Base-by-base conservation (phyloP, 148 eudicot genomes). In the Rhododendron simsii region DNA sequence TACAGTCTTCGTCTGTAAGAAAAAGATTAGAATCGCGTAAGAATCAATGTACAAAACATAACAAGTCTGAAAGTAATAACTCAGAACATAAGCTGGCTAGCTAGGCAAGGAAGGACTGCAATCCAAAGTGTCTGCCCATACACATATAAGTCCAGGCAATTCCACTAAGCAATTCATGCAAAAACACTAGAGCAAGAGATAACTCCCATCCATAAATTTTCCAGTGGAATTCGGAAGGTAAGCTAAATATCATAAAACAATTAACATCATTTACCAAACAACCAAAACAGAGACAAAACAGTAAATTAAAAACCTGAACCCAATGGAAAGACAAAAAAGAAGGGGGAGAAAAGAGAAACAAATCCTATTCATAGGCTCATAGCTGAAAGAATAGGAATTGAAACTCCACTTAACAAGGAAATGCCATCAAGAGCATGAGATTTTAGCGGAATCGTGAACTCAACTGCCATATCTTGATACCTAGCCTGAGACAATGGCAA, bases 1-100 rank as follows among this genome's bases (percentile, higher is more conserved):
- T 87, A 98, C 99, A 15, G 99, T 97, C 91, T 94, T 97, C 98
- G 94, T 94, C 99, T 97, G 98, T 92, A 90, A 82, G 33, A 61
- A 78, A 86, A 80, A 73, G 74, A 15, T 15, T 39, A 12, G 53
- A 37, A 74, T 71, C 37, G 67, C 74, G 44, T n/a, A 10, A 78
- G 83, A 41, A 41, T 57, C 47, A 2, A 77, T 69, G 39, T 45
- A 51, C 73, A 63, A 5, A 78, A 14, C n/a, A 47, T 30, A 53
- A 53, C 21, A 55, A 50, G 37, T 33, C 69, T 30, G 67, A 65
- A 53, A 20, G 23, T 7, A 53, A 53, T 37, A 15, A 81, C 6
- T 7, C 6, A 53, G 45, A 16, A 55, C 23, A 80, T 28, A 81
- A 81, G 39, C 15, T 16, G 37, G 26, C 69, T 21, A 23, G 11